Evolutionary conservation across 371 early-diverging fungal genomes (phyloP).

Genomic region (Rhizopus delemar): DNA sequence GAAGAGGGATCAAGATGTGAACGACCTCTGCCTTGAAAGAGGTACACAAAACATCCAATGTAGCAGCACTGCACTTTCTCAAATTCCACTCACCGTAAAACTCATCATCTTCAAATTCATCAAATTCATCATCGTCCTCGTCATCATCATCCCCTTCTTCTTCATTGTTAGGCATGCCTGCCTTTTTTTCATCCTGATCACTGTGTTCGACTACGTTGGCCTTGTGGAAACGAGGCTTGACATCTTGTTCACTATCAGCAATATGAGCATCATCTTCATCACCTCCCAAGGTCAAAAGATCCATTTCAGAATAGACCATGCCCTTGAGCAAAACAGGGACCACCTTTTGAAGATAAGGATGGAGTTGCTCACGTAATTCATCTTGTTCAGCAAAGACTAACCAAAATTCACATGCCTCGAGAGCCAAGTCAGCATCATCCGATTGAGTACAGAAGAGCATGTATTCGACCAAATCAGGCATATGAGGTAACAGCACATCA

Average conservation of each 20-base stretch:
- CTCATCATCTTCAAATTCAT: constrained; percentile 88
- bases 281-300: constrained; percentile 74
- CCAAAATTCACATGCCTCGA: constrained; percentile 98
- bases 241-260: constrained; percentile 86
- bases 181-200: constrained; percentile 36
- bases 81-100: constrained; percentile 92
- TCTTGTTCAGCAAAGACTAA: constrained; percentile 92
- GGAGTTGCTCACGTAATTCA: constrained; percentile 72
- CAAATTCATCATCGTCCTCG: constrained; percentile 84
- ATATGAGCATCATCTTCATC: constrained; percentile 84
- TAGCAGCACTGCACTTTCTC: constrained; percentile 96
- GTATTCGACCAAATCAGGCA: constrained; percentile 84
- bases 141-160: constrained; percentile 67
- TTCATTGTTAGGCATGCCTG: constrained; percentile 5
- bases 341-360: constrained; percentile 75
- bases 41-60: constrained; percentile 90
- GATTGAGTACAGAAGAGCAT: constrained; percentile 91
- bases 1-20: constrained; percentile 78
- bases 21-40: constrained; percentile 83
- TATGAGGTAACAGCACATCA: constrained; percentile 78
- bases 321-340: constrained; percentile 90
- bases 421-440: constrained; percentile 79
- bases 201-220: constrained; percentile 75
- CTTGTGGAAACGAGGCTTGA: constrained; percentile 91
- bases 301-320: constrained; percentile 94